Evolutionary conservation across 352 stramenopile genomes (phyloP).

Genomic region (Pythium aristosporum): DNA sequence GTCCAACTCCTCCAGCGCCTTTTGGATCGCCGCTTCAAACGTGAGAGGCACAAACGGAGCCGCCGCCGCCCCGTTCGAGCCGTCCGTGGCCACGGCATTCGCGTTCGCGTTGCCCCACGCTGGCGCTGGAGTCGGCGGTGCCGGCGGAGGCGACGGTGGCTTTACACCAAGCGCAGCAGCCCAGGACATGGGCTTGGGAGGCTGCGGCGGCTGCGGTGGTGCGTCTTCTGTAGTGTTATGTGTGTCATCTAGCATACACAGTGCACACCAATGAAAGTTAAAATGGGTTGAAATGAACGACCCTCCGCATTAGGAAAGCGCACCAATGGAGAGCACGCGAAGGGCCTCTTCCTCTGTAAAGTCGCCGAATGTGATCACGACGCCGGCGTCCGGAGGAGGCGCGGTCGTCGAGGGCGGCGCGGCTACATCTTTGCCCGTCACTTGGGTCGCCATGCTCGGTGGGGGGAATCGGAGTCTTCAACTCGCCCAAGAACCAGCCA

Average conservation of each 20-base stretch:
- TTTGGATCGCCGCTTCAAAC: slow-evolving; percentile 73
- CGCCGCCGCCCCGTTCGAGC: not conserved
- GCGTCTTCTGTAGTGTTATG: slow-evolving; percentile 1
- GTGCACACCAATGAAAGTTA: not conserved
- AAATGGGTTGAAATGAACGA: slow-evolving; percentile 20
- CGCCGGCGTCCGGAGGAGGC: slow-evolving; percentile 9
- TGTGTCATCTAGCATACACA: not conserved
- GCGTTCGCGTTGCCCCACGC: slow-evolving; percentile 32
- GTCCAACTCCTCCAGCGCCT: slow-evolving; percentile 51
- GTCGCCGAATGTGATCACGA: slow-evolving; percentile 75
- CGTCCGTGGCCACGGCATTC: not conserved
- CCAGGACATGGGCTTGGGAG: slow-evolving; percentile 53
- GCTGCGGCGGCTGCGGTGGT: not conserved
- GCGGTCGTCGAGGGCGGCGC: slow-evolving; percentile 6
- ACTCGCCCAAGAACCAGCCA: slow-evolving; percentile 10
- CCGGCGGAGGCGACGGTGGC: slow-evolving; percentile 28
- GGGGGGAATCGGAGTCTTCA: slow-evolving; percentile 6
- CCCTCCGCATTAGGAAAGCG: not conserved
- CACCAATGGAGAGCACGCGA: slow-evolving; percentile 24
- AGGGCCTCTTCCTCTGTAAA: slow-evolving; percentile 74
- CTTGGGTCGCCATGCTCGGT: slow-evolving; percentile 12
- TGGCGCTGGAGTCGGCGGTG: slow-evolving; percentile 9
- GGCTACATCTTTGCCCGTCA: slow-evolving; percentile 29
- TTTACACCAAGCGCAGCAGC: slow-evolving; percentile 49
- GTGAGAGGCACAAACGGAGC: slow-evolving; percentile 24